Evolutionary conservation across 2,329 filamentous ascomycete species (phyloP), one percentile per base, ranked within the genome.

Genomic region (Trichophyton simii): DNA sequence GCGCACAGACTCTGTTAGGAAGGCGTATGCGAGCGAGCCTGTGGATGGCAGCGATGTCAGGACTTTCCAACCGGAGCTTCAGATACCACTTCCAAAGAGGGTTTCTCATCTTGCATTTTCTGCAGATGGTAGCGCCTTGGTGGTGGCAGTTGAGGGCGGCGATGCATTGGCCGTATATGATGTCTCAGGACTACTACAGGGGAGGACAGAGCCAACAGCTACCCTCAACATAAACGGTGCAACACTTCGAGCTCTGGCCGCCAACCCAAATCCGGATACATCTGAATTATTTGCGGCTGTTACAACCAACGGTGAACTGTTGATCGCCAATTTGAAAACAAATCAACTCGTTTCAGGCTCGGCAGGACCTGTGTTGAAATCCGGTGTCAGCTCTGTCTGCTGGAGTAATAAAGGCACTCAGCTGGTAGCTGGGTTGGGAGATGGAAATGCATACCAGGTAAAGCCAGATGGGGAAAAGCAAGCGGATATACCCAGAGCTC

Each of bases 341-440:
- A 80, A 82, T 57, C 79, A 76, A 46, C 79, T 90, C 52, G 71
- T 81, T 7, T 76, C 77, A 38, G 82, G 83, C 0, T 68, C 79
- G 20, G 84, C 83, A 65, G 89, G 88, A 38, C 81, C 78, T 68
- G 77, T 86, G 0, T 78, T 95, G 65, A 89, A 86, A 68, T 79
- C 82, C 31, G 86, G 87, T 57, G 91, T 95, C 31, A 91, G 86
- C 70, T 94, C 88, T 68, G 82, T 89, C 4, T 87, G 88, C 61
- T 99, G 95, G 94, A 99, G 94, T 72, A 87, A 84, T 63, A 89
- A 87, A 71, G 94, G 94, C 55, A 99, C 96, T 72, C 92, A 97
- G 71, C 79, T 99, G 50, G 86, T 95, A 52, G 91, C 89, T 66
- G 94, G 95, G 15, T 79, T 94, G 67, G 85, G 80, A 5, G 84